These are phyloP conservation scores for Pseudogymnoascus verrucosus DNA, from an alignment of 2,329 filamentous ascomycete genomes.

Conservation along the genomic window DNA sequence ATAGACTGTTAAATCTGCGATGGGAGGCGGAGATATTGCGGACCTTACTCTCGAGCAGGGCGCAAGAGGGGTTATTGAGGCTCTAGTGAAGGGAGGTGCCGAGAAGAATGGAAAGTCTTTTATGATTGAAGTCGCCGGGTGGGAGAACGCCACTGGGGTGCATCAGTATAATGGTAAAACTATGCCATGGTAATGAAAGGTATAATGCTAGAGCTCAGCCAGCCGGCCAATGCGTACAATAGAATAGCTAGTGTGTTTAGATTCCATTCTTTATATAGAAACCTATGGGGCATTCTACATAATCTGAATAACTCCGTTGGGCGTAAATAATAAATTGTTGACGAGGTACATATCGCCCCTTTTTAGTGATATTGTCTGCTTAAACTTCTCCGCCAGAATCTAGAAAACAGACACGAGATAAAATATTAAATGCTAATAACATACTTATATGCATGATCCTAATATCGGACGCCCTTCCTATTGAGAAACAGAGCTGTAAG, in stretches of 20 bases:
- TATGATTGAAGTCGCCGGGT: conserved; percentile 10
- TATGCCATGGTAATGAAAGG: conserved; percentile 8
- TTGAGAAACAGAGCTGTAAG: no score
- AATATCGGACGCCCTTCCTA: no score
- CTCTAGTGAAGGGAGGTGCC: background rate
- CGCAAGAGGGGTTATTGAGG: conserved; percentile 7
- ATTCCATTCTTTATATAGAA: no score
- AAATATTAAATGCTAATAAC: no score
- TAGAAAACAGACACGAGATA: no score
- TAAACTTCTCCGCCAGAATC: no score
- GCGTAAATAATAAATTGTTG: no score
- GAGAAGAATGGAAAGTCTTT: conserved; percentile 9
- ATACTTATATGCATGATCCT: no score
- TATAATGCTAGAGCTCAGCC: background rate
- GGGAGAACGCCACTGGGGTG: conserved; percentile 9
- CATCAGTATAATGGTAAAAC: conserved; percentile 9
- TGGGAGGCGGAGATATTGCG: conserved; percentile 4
- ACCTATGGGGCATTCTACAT: no score
- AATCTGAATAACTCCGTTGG: no score
- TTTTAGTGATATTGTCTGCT: no score
- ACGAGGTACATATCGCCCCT: no score
- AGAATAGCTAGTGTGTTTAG: background rate
- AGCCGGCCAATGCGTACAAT: background rate
- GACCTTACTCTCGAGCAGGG: conserved; percentile 9
- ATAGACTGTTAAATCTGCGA: conserved; percentile 4